Conservation (phyloP, 2,329 filamentous ascomycete species). For the Blastomyces silverae region DNA sequence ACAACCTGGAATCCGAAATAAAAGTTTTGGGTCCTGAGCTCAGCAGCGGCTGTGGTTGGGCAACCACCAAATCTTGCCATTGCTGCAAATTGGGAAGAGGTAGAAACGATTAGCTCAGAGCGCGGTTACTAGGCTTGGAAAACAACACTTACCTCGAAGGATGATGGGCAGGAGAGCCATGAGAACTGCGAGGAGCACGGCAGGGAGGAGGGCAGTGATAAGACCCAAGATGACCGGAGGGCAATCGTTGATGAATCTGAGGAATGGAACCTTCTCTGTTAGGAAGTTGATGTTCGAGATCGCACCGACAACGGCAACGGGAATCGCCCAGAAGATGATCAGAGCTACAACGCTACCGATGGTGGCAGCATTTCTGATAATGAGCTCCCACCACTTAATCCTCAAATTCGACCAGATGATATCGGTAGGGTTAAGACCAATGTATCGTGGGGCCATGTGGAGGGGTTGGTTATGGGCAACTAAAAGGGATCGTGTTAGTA, state of each 20-base stretch:
- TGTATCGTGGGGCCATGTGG: constrained; percentile 78
- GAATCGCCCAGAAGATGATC: constrained; percentile 80
- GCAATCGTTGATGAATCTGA: constrained; percentile 66
- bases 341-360: constrained; percentile 66
- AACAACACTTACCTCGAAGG: constrained; percentile 56
- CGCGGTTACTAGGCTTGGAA: not conserved
- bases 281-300: constrained; percentile 79
- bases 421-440: constrained; percentile 72
- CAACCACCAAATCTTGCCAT: constrained; percentile 75
- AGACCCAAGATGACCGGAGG: constrained; percentile 69
- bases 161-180: constrained; percentile 81
- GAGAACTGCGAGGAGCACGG: constrained; percentile 69
- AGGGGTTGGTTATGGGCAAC: constrained; percentile 79
- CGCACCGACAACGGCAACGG: constrained; percentile 70
- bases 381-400: constrained; percentile 78
- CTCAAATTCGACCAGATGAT: constrained; percentile 81
- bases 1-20: constrained; percentile 70
- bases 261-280: constrained; percentile 56
- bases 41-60: constrained; percentile 69
- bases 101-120: constrained; percentile 12
- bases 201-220: constrained; percentile 75
- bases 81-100: constrained; percentile 39
- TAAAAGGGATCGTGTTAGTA: constrained; percentile 15
- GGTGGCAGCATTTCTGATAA: constrained; percentile 63
- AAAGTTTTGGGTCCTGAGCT: constrained; percentile 81